These are phyloP conservation scores for Penicillium freii DNA, from an alignment of 2,329 filamentous ascomycete genomes.

Conservation along the genomic window DNA sequence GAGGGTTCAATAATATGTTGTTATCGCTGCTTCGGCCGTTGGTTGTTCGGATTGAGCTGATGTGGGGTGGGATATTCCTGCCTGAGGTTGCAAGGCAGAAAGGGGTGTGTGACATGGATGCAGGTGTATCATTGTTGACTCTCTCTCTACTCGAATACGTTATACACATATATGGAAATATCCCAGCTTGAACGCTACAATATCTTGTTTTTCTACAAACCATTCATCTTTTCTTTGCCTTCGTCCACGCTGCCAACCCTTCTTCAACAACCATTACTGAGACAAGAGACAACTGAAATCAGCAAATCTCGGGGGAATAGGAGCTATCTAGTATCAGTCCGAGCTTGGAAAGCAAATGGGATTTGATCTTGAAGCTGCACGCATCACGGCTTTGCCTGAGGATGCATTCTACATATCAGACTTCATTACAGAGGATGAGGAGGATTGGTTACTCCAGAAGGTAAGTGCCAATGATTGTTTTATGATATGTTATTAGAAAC, in stretches of 20 bases:
- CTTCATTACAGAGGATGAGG: slow-evolving; percentile 77
- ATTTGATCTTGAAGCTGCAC: slow-evolving; percentile 29
- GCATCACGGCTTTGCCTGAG: slow-evolving; percentile 34
- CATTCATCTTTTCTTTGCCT: neutral
- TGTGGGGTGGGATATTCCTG: slow-evolving; percentile 2
- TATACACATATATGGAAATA: neutral
- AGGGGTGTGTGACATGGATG: slow-evolving; percentile 1
- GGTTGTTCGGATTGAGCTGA: slow-evolving; percentile 1
- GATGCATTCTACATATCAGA: slow-evolving; percentile 78
- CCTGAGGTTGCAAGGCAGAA: slow-evolving; percentile 7
- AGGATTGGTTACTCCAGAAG: slow-evolving; percentile 68
- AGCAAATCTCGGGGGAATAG: neutral
- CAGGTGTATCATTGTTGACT: neutral
- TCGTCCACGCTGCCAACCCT: neutral
- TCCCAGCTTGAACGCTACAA: neutral
- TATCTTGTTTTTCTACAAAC: neutral
- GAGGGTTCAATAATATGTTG: neutral
- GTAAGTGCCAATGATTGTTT: slow-evolving; percentile 41
- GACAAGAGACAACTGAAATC: neutral
- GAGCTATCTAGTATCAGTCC: neutral
- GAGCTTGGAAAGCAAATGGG: slow-evolving; percentile 6
- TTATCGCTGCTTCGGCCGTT: neutral
- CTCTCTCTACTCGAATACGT: neutral
- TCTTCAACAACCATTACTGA: neutral
- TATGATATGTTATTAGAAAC: neutral